Conservation (phyloP, 2,329 filamentous ascomycete species). For the Hypoxylon sp. region DNA sequence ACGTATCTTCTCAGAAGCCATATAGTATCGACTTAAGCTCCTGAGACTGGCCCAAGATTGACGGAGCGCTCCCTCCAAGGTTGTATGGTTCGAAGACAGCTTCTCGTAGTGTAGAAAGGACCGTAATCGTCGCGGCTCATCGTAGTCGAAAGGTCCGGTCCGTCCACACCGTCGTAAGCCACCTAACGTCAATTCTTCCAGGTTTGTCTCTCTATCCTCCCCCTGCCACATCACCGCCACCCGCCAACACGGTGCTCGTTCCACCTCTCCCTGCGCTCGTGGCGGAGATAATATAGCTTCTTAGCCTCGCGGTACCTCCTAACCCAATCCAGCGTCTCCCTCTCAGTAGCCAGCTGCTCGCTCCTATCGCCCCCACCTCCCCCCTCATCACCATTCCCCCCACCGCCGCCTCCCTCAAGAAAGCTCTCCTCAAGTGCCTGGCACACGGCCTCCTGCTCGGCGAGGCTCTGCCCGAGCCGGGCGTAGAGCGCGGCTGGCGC, state of each 20-base stretch:
- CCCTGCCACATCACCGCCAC: slow-evolving; percentile 71
- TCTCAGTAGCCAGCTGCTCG: slow-evolving; percentile 70
- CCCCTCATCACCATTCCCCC: slow-evolving; percentile 43
- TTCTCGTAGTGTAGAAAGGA: no score
- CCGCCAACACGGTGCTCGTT: slow-evolving; percentile 95
- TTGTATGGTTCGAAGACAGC: no score
- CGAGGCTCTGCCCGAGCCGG: slow-evolving; percentile 75
- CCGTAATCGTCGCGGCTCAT: no score
- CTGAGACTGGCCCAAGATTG: no score
- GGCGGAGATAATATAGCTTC: slow-evolving; percentile 78
- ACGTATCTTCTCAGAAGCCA: no score
- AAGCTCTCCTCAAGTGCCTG: slow-evolving; percentile 92
- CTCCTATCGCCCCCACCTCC: slow-evolving; percentile 39
- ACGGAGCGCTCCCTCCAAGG: no score
- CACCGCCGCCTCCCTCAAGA: slow-evolving; percentile 65
- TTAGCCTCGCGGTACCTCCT: slow-evolving; percentile 81
- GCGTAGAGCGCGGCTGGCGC: slow-evolving; percentile 88
- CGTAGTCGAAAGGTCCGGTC: no score
- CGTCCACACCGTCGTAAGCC: neutral
- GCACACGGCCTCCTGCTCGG: slow-evolving; percentile 84
- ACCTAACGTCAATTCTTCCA: neutral
- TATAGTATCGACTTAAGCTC: no score
- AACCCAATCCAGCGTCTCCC: slow-evolving; percentile 87
- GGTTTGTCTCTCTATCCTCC: no score
- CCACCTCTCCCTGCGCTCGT: slow-evolving; percentile 91